Evolutionary conservation across 75 land plant species (phyloP).

Genomic region (Selaginella moellendorffii): DNA sequence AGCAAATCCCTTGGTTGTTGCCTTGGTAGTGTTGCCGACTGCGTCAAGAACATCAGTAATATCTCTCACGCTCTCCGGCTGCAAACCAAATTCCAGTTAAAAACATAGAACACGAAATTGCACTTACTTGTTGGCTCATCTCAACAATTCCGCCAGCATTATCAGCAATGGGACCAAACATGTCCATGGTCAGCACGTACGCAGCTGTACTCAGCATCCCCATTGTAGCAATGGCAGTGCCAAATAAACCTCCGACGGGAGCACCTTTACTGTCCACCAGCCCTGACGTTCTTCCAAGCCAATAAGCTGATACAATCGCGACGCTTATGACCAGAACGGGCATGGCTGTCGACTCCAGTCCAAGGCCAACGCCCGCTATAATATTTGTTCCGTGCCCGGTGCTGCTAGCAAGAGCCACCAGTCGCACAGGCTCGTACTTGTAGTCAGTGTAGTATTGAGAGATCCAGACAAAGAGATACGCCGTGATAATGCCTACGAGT

Average conservation of each 20-base stretch:
- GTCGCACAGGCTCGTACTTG: not conserved
- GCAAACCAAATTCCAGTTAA: constrained; percentile 21
- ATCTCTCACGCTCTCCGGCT: constrained; percentile 99
- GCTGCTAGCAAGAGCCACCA: not conserved
- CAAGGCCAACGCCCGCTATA: not conserved
- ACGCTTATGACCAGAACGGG: not conserved
- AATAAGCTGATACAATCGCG: not conserved
- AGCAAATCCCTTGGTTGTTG: constrained; percentile 98
- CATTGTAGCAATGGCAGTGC: constrained; percentile 10
- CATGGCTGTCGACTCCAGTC: not conserved
- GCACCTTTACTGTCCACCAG: not conserved
- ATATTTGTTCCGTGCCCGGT: not conserved
- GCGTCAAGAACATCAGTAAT: constrained; percentile 98
- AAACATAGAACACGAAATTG: too few species aligned
- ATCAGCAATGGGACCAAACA: constrained; percentile 10
- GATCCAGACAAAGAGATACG: not conserved
- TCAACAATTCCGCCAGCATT: constrained; percentile 8
- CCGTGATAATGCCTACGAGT: not conserved
- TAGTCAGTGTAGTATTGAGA: not conserved
- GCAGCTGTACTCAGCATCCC: constrained; percentile 8
- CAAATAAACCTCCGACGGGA: not conserved
- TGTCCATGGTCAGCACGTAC: constrained; percentile 2
- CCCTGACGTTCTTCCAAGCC: not conserved
- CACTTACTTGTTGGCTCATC: constrained; percentile 9
- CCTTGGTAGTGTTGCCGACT: constrained; percentile 99